Base-by-base conservation (phyloP, 768 basidiomycete species). In the Psilocybe subaeruginosa region DNA sequence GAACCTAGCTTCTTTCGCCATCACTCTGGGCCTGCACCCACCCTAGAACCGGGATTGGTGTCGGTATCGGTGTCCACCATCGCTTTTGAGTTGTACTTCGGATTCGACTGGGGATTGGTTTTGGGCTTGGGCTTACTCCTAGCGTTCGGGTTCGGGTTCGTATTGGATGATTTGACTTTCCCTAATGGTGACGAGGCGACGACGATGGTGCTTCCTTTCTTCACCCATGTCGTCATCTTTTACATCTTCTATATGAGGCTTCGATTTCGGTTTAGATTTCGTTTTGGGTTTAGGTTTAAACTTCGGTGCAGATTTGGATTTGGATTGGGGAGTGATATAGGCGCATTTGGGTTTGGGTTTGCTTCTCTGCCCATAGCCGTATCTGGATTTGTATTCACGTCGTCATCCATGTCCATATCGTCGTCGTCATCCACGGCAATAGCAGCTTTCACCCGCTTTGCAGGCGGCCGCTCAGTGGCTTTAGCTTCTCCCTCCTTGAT, bases 41-140 rank as follows among this genome's bases (percentile, higher is more conserved):
- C 62, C 73, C 72, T 8, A 45, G 43, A 9, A 64, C 58, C 6
- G 64, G 53, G 8, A 64, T 51, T 37, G 66, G 77, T 23, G 23
- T 23, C 23, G 23, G 23, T 23, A 23, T 23, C 23, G 23, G 23
- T 23, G 23, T 2, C 23, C 61, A 73, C 56, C 62, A 14, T 63
- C 57, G 39, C 59, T 56, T 17, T 58, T 56, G 33, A 53, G 49
- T 33, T 48, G 47, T n/a, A 16, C 8, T 48, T 48, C 23, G 47
- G 47, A 16, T 51, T 63, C 52, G 46, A 45, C 45, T 56, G 62
- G 12, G 33, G 45, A 30, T 61, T 62, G 16, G 57, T 56, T 35
- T 63, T 66, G 6, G 50, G 1, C 14, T 64, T 67, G 16, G 53
- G 4, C 23, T 60, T 63, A 16, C 48, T 23, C 23, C 23, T 23